A percentile compares a stretch with the other conserved stretches of the same genome.
phyloP scores from a whole-genome alignment of 2,329 filamentous ascomycete genomes.

The Colletotrichum higginsianum region DNA sequence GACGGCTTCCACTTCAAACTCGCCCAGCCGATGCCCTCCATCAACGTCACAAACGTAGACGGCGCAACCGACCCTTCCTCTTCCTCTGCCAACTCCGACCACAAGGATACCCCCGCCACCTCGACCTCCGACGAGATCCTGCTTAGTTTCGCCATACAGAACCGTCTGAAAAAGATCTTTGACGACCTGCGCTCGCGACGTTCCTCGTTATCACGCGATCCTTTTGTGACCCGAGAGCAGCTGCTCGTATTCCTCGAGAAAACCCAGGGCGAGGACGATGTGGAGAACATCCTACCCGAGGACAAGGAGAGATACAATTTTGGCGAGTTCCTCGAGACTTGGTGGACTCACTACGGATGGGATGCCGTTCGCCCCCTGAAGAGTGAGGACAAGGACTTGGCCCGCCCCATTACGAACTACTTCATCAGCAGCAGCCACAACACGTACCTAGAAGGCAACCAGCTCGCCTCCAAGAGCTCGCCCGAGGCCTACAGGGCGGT shows the following conservation, averaged over 20 bases:
- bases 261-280: constrained; percentile 62
- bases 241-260: constrained; percentile 66
- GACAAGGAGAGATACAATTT: constrained; percentile 60
- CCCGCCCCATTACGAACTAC: constrained; percentile 85
- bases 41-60: constrained; percentile 43
- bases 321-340: constrained; percentile 66
- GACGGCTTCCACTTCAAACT: constrained; percentile 48
- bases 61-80: constrained; percentile 33
- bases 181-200: constrained; percentile 58
- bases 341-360: constrained; percentile 60
- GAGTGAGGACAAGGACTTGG: constrained; percentile 67
- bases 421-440: constrained; percentile 97
- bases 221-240: constrained; percentile 51
- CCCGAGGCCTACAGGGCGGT: constrained; percentile 84
- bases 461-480: constrained; percentile 83
- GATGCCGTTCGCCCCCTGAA: constrained; percentile 61
- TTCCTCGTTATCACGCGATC: constrained; percentile 48
- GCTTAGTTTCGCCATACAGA: constrained; percentile 64
- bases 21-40: constrained; percentile 36
- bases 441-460: constrained; percentile 90
- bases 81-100: constrained; percentile 34
- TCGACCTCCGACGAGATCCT: constrained; percentile 52
- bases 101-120: constrained; percentile 20
- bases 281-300: constrained; percentile 49
- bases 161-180: constrained; percentile 64